Percentiles rank a stretch among this genome's conserved stretches.
phyloP scores from a whole-genome alignment of 2,329 filamentous ascomycete genomes.

The Aspergillus sp. region DNA sequence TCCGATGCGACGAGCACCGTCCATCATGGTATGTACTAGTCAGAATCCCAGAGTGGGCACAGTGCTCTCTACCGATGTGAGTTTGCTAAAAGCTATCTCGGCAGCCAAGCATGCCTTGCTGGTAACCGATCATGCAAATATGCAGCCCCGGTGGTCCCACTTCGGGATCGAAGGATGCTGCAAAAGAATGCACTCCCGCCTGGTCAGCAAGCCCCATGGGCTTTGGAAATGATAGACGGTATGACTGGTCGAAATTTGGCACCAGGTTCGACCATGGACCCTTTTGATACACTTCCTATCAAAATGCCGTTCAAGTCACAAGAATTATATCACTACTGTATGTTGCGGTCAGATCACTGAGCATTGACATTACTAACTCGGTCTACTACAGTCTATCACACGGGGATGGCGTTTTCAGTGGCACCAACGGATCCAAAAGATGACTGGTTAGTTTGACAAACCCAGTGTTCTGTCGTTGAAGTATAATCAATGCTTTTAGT shows the following conservation, averaged over 20 bases:
- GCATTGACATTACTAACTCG: not conserved
- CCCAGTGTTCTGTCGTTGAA: not conserved
- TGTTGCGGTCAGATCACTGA: not conserved
- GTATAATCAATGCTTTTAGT: not conserved
- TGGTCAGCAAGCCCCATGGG: not conserved
- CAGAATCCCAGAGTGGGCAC: no score
- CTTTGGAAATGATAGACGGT: not conserved
- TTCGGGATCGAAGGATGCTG: not conserved
- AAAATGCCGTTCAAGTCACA: slow-evolving; percentile 3
- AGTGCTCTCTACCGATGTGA: no score
- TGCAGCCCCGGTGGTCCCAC: not conserved
- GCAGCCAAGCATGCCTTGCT: not conserved
- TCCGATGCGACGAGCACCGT: not conserved
- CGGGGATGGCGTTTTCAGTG: not conserved
- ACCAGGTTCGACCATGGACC: not conserved
- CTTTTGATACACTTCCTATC: not conserved
- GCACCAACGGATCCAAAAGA: not conserved
- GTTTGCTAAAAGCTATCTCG: not conserved
- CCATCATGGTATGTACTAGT: not conserved
- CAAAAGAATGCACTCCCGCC: not conserved
- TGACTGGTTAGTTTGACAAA: not conserved
- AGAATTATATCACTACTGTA: slow-evolving; percentile 5
- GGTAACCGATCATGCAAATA: not conserved
- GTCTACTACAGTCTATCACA: not conserved
- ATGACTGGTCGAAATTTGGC: not conserved